phyloP scores from a whole-genome alignment of 2,329 filamentous ascomycete genomes.

The Sarocladium brachiariae region DNA sequence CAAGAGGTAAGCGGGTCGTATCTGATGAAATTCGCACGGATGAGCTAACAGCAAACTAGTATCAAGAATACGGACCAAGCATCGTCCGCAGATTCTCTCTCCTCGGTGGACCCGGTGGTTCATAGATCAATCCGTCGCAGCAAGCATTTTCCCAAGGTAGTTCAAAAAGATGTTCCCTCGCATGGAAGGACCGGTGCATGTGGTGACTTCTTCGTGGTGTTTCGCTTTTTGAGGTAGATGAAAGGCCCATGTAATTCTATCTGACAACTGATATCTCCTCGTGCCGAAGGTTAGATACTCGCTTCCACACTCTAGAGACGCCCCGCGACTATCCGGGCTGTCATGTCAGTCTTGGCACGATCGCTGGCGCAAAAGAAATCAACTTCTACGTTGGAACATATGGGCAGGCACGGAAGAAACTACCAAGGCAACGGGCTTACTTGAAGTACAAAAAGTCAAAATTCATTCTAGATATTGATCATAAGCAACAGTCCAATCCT shows the following conservation, averaged over 20 bases:
- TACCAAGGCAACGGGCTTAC: too few species aligned
- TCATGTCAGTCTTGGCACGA: too few species aligned
- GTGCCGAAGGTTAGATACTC: too few species aligned
- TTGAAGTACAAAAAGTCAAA: too few species aligned
- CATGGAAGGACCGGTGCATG: not conserved
- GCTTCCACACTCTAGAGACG: too few species aligned
- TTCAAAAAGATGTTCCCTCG: conserved; percentile 5
- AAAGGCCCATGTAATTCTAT: conserved; percentile 3
- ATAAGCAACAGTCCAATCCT: not conserved
- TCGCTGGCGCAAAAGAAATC: too few species aligned
- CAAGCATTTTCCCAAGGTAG: conserved; percentile 2
- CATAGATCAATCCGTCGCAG: conserved; percentile 34
- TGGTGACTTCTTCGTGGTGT: conserved; percentile 1
- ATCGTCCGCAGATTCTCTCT: conserved; percentile 84
- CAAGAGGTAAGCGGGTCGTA: conserved; percentile 46
- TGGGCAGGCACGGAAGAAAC: too few species aligned
- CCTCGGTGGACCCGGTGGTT: conserved; percentile 82
- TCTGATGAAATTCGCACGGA: not conserved
- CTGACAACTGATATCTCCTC: not conserved
- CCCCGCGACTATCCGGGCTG: too few species aligned
- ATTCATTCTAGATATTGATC: conserved; percentile 1
- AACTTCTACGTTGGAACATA: too few species aligned
- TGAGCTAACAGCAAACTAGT: conserved; percentile 40
- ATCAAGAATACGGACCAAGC: conserved; percentile 92
- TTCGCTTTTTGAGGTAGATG: conserved; percentile 6